Conservation (phyloP, 2,329 filamentous ascomycete genomes). For the Colletotrichum lindemuthianum region DNA sequence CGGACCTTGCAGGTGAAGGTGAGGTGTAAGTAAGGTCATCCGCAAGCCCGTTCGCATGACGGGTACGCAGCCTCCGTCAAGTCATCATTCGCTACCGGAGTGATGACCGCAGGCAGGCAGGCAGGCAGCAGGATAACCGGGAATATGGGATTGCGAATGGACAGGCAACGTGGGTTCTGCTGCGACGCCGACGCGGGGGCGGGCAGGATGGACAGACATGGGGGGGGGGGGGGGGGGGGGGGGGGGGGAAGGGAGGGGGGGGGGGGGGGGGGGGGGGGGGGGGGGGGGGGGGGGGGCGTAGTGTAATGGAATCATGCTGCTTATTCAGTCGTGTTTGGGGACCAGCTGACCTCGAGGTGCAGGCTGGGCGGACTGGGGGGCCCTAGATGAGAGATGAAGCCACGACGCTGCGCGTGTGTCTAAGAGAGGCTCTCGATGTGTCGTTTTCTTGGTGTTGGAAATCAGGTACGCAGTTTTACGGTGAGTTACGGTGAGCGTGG, state of each 20-base stretch:
- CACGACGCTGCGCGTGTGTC: neutral
- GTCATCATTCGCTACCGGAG: too few relatives aligned
- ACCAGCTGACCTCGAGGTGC: constrained; percentile 31
- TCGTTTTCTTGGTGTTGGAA: too few relatives aligned
- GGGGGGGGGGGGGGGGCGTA: constrained; percentile 2
- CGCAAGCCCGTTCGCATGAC: neutral
- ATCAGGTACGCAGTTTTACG: too few relatives aligned
- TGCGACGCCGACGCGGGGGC: neutral
- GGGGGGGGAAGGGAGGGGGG: neutral
- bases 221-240: neutral
- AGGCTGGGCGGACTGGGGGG: constrained; percentile 24
- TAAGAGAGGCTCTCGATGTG: too few relatives aligned
- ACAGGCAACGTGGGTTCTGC: neutral
- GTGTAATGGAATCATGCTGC: neutral
- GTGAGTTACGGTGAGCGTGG: too few relatives aligned
- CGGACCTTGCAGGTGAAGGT: too few relatives aligned
- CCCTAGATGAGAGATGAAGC: neutral
- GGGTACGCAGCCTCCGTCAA: neutral
- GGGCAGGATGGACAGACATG: constrained; percentile 14
- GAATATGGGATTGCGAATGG: neutral
- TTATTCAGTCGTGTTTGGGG: neutral
- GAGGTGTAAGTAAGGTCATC: too few relatives aligned
- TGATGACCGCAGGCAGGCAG: too few relatives aligned
- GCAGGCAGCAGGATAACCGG: neutral
- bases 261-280: constrained; percentile 15